Evolutionary conservation across 73 alveolate genomes (phyloP).

Genomic region (Chromera velia): DNA sequence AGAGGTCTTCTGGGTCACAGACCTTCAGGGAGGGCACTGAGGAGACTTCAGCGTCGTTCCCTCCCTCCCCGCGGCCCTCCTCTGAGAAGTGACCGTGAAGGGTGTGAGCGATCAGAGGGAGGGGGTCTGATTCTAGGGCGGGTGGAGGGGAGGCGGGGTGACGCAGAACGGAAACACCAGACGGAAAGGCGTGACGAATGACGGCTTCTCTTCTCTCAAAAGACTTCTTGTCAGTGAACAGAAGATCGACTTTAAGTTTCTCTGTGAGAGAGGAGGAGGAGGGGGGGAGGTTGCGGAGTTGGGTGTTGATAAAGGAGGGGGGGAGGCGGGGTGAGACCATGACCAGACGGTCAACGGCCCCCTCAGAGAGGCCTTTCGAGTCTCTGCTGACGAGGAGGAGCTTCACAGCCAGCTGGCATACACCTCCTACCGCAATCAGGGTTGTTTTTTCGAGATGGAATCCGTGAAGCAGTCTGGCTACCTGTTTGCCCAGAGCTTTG

Average conservation of each 20-base stretch:
- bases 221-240: not conserved
- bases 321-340: constrained; percentile 9
- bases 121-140: too few relatives aligned
- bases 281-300: not conserved
- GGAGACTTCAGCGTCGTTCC: not conserved
- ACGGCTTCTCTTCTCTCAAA: not conserved
- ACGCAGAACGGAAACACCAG: not conserved
- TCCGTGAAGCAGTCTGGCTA: too few relatives aligned
- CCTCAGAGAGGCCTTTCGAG: too few relatives aligned
- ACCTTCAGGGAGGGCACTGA: not conserved
- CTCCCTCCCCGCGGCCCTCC: too few relatives aligned
- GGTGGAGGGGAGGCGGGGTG: not conserved
- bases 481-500: too few relatives aligned
- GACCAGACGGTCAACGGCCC: not conserved
- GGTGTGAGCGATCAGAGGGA: too few relatives aligned
- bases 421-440: too few relatives aligned
- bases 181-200: not conserved
- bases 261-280: too few relatives aligned
- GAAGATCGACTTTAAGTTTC: not conserved
- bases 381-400: too few relatives aligned
- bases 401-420: too few relatives aligned
- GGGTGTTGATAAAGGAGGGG: not conserved
- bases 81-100: too few relatives aligned
- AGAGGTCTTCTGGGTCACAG: not conserved
- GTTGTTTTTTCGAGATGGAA: too few relatives aligned